Evolutionary conservation across 371 early-diverging fungal species (phyloP), one percentile per base, ranked within the genome.

Genomic region (Rhizomucor pusillus): DNA sequence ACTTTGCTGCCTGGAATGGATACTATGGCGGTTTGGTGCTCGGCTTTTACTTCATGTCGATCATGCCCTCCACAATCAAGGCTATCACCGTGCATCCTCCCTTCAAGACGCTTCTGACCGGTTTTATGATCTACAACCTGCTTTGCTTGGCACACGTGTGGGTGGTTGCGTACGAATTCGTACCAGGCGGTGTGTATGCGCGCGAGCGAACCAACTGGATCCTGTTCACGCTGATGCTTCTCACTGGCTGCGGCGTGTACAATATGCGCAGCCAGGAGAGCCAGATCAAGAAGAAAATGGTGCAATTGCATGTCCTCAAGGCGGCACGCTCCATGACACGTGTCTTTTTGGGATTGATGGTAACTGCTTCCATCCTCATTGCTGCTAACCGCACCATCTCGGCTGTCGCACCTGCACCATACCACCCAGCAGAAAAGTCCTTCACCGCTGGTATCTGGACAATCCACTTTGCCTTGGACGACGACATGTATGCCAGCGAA

Each of bases 361-460:
- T 77, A 10, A 60, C 56, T 35, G 47, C 60, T n/a, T 72, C 77
- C 33, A 63, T 56, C 5, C 24, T 73, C n/a, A 62, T 70, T 35
- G 66, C 76, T n/a, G 48, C 56, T 22, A 64, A 62, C 13, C 71
- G 79, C 18, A 34, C 54, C 4, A 45, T 58, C 20, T 62, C 57
- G 12, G 66, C 75, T 11, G 63, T 60, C 25, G 57, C 74, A 9
- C 90, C 90, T 6, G 63, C 56, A 39, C 88, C 90, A 14, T 72
- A 80, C 48, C 81, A 76, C 48, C 78, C 85, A 10, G 76, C 85
- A 23, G 81, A 87, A 54, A 82, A 85, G 50, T 60, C 84, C 29
- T 74, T 91, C 50, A 91, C 90, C n/a, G 85, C 87, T 29, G 90
- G 79, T 54, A 91, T 91, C 59, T 91, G 92, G 92, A 91, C 92